These are phyloP conservation scores for Mycena sanguinolenta DNA, from an alignment of 768 basidiomycete species.

Conservation along the genomic window DNA sequence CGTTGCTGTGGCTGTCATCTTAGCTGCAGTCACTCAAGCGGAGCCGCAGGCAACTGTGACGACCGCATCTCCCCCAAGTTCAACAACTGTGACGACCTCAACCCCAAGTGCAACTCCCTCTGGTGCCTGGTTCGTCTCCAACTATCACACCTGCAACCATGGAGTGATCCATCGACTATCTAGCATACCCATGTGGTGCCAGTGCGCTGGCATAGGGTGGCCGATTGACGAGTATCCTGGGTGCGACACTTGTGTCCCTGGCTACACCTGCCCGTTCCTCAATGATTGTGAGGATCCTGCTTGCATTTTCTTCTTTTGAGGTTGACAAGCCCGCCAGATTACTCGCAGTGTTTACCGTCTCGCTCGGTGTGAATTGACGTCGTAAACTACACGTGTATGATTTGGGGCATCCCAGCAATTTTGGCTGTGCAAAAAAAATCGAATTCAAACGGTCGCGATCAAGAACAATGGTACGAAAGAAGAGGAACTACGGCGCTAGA, in stretches of 20 bases:
- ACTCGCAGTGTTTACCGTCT: constrained; percentile 9
- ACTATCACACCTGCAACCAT: constrained; percentile 10
- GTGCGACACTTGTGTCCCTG: constrained; percentile 6
- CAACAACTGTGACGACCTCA: constrained; percentile 14
- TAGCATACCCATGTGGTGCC: constrained; percentile 16
- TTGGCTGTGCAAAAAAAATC: no score
- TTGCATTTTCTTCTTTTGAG: constrained; percentile 12
- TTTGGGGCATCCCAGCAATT: no score
- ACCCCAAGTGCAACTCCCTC: constrained; percentile 16
- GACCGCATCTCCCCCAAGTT: no score
- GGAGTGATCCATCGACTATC: constrained; percentile 16
- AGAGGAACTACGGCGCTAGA: no score
- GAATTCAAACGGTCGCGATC: no score
- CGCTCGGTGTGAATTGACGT: no score
- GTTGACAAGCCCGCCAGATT: constrained; percentile 14
- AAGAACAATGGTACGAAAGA: no score
- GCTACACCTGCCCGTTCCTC: not conserved
- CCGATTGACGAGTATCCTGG: constrained; percentile 8
- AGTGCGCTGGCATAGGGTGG: constrained; percentile 9
- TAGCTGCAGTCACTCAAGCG: constrained; percentile 14
- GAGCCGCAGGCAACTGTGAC: constrained; percentile 13
- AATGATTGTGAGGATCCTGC: constrained; percentile 4
- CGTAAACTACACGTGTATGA: no score
- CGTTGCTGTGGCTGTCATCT: constrained; percentile 12
- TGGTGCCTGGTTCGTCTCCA: constrained; percentile 17